phyloP scores from a whole-genome alignment of 768 basidiomycete genomes.

The Collybiopsis confluens region DNA sequence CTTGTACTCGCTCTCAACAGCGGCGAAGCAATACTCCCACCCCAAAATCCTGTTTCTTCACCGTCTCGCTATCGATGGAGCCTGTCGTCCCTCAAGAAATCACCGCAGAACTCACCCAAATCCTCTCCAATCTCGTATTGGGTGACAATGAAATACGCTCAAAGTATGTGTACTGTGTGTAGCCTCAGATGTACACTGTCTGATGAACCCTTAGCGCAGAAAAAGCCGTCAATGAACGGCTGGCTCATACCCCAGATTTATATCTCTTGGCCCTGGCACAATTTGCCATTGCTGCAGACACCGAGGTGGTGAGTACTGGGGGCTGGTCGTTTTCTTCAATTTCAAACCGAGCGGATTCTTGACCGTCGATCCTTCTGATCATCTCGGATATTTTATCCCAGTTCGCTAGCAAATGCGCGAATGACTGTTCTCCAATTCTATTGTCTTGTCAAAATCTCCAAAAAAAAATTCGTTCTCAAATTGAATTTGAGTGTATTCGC shows the following conservation, averaged over 20 bases:
- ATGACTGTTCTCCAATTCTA: background rate
- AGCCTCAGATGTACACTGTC: background rate
- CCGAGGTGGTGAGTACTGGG: conserved; percentile 62
- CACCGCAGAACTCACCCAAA: conserved; percentile 73
- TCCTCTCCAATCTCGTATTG: conserved; percentile 78
- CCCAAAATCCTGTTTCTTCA: background rate
- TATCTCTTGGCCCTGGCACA: conserved; percentile 77
- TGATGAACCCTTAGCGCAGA: conserved; percentile 53
- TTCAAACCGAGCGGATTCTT: background rate
- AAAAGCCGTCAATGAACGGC: conserved; percentile 74
- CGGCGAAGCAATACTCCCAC: background rate
- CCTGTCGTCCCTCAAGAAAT: conserved; percentile 63
- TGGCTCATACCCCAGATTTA: conserved; percentile 73
- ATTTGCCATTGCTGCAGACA: conserved; percentile 72
- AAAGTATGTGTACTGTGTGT: conserved; percentile 37
- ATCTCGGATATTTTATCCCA: background rate
- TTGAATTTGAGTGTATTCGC: background rate
- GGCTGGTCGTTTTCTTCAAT: background rate
- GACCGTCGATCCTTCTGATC: background rate
- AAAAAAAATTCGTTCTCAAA: background rate
- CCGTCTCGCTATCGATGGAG: conserved; percentile 29
- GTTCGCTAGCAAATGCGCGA: background rate
- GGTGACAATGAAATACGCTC: conserved; percentile 81
- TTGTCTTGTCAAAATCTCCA: no score
- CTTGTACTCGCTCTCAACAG: background rate